phyloP scores from a whole-genome alignment of 441 rosid genomes.

The Geranium incanum region DNA sequence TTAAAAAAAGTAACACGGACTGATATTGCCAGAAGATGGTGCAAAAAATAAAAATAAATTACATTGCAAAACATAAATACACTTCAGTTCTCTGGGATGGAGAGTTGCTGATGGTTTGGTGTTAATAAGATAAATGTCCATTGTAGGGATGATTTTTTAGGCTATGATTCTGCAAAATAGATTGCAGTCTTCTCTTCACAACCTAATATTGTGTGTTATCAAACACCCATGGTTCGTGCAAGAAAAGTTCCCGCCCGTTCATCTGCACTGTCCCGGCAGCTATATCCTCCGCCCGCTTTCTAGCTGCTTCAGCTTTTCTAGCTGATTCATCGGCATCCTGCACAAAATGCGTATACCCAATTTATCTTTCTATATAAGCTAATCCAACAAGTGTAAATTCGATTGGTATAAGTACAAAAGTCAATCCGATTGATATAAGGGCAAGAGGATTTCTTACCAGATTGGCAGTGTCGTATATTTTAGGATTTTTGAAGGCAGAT shows the following conservation, averaged over 20 bases:
- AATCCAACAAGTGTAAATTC: neutral
- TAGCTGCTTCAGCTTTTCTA: constrained; percentile 64
- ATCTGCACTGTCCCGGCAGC: constrained; percentile 60
- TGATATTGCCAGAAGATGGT: no score
- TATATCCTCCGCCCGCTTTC: constrained; percentile 71
- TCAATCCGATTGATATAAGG: neutral
- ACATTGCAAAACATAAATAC: neutral
- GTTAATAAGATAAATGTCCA: no score
- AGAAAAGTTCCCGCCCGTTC: constrained; percentile 86
- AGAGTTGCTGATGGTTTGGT: no score
- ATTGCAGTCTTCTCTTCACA: neutral
- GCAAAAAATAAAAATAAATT: no score
- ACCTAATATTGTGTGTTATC: constrained; percentile 48
- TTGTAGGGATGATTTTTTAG: neutral
- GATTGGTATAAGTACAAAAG: neutral
- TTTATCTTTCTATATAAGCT: neutral
- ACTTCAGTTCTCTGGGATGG: no score
- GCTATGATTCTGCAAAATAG: no score
- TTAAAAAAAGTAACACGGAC: neutral
- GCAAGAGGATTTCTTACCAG: neutral
- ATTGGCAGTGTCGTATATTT: no score
- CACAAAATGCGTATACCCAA: constrained; percentile 4
- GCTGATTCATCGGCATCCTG: constrained; percentile 65
- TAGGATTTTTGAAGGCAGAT: neutral
- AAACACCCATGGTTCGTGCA: constrained; percentile 71